Evolutionary conservation across 768 basidiomycete genomes (phyloP).

Genomic region (Pulveroboletus sp.): DNA sequence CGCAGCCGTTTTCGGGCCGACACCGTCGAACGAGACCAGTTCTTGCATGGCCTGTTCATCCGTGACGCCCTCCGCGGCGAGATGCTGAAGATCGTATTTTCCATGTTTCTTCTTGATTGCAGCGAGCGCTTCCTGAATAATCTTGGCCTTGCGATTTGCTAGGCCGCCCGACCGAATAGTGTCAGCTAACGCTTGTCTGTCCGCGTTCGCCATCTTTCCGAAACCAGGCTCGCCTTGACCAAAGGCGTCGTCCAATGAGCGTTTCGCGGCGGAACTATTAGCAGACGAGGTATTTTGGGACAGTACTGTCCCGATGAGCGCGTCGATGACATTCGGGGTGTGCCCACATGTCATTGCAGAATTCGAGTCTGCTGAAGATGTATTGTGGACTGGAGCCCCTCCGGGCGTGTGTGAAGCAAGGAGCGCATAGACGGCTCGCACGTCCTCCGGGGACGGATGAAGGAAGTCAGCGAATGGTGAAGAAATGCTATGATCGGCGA

Average conservation of each 20-base stretch:
- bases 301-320: slow-evolving; percentile 55
- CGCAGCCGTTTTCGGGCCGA: slow-evolving; percentile 61
- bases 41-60: slow-evolving; percentile 55
- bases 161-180: slow-evolving; percentile 53
- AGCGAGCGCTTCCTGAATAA: slow-evolving; percentile 46
- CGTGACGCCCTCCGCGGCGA: slow-evolving; percentile 30
- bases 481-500: slow-evolving; percentile 36
- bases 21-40: slow-evolving; percentile 52
- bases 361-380: slow-evolving; percentile 28
- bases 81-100: slow-evolving; percentile 54
- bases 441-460: slow-evolving; percentile 44
- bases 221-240: slow-evolving; percentile 45
- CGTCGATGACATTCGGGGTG: slow-evolving; percentile 52
- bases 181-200: slow-evolving; percentile 40
- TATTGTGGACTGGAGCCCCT: slow-evolving; percentile 26
- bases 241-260: slow-evolving; percentile 43
- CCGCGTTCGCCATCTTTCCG: slow-evolving; percentile 43
- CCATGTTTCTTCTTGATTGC: slow-evolving; percentile 46
- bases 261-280: slow-evolving; percentile 51
- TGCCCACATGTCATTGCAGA: slow-evolving; percentile 44
- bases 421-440: slow-evolving; percentile 37
- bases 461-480: slow-evolving; percentile 48
- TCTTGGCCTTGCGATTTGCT: slow-evolving; percentile 55
- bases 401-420: slow-evolving; percentile 37
- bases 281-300: slow-evolving; percentile 54